Percentiles rank a stretch among this genome's conserved stretches.
These are phyloP conservation scores for Filosporella fistucella DNA, from an alignment of 495 filamentous ascomycete species.

Conservation along the genomic window DNA sequence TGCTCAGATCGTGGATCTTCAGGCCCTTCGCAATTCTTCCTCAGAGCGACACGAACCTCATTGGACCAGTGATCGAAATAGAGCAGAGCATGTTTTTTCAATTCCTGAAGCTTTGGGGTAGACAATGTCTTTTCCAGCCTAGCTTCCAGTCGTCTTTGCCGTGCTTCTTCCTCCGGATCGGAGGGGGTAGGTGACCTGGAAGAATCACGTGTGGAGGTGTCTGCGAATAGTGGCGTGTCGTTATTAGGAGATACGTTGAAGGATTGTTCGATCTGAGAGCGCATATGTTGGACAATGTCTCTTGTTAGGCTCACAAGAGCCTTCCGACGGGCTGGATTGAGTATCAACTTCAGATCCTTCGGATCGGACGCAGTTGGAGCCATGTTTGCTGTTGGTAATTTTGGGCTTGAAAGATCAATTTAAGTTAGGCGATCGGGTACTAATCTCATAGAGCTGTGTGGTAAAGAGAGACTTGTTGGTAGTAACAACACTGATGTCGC, in stretches of 20 bases:
- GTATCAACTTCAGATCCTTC: conserved; percentile 18
- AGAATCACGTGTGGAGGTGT: neutral
- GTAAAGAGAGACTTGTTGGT: too few relatives aligned
- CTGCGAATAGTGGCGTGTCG: neutral
- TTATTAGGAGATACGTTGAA: conserved; percentile 7
- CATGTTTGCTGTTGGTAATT: too few relatives aligned
- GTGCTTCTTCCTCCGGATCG: conserved; percentile 7
- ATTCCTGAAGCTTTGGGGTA: conserved; percentile 9
- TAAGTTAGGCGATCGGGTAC: too few relatives aligned
- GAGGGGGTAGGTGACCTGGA: neutral
- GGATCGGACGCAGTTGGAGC: conserved; percentile 18
- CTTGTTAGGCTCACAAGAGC: conserved; percentile 13
- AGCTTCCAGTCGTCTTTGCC: conserved; percentile 14
- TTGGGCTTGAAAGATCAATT: too few relatives aligned
- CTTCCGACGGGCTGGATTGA: conserved; percentile 18
- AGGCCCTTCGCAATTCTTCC: conserved; percentile 9
- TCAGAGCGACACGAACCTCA: conserved; percentile 7
- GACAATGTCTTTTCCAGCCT: conserved; percentile 12
- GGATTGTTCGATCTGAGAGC: conserved; percentile 15
- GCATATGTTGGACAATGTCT: conserved; percentile 20
- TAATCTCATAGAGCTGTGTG: too few relatives aligned
- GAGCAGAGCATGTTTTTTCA: conserved; percentile 15
- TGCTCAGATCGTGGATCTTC: conserved; percentile 21
- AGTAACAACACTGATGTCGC: too few relatives aligned
- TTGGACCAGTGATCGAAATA: conserved; percentile 20